Percentiles rank a stretch among this genome's conserved stretches.
Conservation (phyloP, 2,329 filamentous ascomycete genomes). For the Aspergillus ibericus region DNA sequence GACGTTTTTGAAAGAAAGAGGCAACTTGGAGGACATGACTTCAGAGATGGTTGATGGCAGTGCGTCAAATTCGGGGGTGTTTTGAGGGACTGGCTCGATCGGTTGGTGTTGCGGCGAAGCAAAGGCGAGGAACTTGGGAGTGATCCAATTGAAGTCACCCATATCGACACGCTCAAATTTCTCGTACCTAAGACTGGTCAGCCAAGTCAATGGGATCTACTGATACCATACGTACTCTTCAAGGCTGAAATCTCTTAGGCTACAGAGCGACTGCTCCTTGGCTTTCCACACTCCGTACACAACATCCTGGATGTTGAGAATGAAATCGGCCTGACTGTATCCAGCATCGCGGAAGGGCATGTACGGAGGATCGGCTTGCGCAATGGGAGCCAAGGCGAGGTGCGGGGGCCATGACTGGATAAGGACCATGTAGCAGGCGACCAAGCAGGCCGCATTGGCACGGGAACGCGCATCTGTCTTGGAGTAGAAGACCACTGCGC, state of each 20-base stretch:
- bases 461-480: conserved; percentile 84
- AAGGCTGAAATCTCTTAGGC: conserved; percentile 88
- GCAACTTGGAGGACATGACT: conserved; percentile 69
- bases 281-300: conserved; percentile 99
- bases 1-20: conserved; percentile 92
- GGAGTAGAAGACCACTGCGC: conserved; percentile 95
- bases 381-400: conserved; percentile 89
- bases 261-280: conserved; percentile 91
- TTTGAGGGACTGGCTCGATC: conserved; percentile 68
- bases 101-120: conserved; percentile 88
- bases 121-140: conserved; percentile 91
- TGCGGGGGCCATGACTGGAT: conserved; percentile 98
- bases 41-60: conserved; percentile 75
- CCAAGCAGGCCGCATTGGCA: conserved; percentile 86
- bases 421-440: conserved; percentile 98
- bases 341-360: conserved; percentile 99
- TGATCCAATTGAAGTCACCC: conserved; percentile 99
- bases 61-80: conserved; percentile 70
- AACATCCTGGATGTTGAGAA: conserved; percentile 92
- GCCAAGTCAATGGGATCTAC: neutral
- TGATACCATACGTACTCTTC: conserved; percentile 64
- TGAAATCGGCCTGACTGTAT: conserved; percentile 97
- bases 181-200: conserved; percentile 66
- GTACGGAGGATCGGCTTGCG: conserved; percentile 92
- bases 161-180: conserved; percentile 93